Base-by-base conservation (phyloP, 2,329 filamentous ascomycete genomes). In the Stenocarpella maydis region DNA sequence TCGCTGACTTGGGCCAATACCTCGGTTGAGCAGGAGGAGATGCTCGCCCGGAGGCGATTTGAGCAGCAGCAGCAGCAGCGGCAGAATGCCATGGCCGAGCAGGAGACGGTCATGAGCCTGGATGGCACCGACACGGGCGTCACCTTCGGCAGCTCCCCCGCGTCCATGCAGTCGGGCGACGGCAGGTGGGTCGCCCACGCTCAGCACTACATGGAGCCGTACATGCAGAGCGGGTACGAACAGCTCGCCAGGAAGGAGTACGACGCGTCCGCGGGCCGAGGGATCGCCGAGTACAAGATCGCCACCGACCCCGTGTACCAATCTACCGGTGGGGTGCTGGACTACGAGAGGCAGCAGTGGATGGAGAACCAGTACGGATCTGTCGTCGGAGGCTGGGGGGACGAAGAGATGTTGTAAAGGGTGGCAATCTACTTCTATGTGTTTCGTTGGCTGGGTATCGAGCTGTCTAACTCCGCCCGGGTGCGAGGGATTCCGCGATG, bases 141-240 rank as follows among this genome's bases (percentile, higher is more conserved):
- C 26, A 68, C 67, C 43, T 58, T 70, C 34, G 58, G 61, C 41
- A 63, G 66, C 55, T 70, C 68, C 15, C 68, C 61, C 8, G 83
- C 83, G 2, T 80, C 84, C 0, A 78, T 84, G 9, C 88, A 90
- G 76, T 81, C 81, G 3, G 78, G 80, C 10, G 85, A 89, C 70
- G 84, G 87, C 31, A 82, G 83, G 64, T 90, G 88, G 87, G 58
- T 47, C 17, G 26, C 58, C 41, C 58, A 61, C 26, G n/a, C 58
- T 12, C 58, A 61, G 41, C 41, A 61, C 58, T 61, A 61, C 71
- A 88, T 87, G 47, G 93, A 97, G 79, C 94, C 94, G 0, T 97
- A 97, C 80, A 97, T 97, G 87, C 79, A 88, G 58, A 91, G 89
- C 8, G 94, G 94, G 17, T 97, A 97, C 77, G 91, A 93, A 75